Conservation (phyloP, 2,329 filamentous ascomycete species). For the Beauveria sp. region DNA sequence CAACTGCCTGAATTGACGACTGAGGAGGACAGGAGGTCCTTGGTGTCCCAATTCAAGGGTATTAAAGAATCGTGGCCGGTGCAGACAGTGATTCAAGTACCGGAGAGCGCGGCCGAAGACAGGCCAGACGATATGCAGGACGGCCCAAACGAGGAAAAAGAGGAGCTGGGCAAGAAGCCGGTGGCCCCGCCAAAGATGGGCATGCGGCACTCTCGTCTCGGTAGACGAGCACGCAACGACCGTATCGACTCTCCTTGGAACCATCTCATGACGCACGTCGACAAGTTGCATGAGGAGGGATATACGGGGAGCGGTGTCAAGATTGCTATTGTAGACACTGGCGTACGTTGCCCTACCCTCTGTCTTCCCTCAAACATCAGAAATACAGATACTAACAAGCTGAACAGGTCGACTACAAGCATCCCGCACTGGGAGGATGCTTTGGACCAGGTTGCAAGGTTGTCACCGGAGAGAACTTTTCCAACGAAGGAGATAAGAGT, state of each 20-base stretch:
- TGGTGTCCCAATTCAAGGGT: background rate
- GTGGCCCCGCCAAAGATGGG: background rate
- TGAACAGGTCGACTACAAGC: background rate
- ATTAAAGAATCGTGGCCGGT: background rate
- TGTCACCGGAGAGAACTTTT: background rate
- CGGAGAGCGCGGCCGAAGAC: background rate
- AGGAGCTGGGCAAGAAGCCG: background rate
- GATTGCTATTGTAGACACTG: background rate
- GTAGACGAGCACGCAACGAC: background rate
- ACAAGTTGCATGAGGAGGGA: background rate
- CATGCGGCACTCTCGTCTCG: background rate
- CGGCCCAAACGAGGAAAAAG: background rate
- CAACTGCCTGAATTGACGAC: background rate
- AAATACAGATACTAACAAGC: background rate
- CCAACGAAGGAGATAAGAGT: background rate
- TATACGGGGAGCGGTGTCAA: background rate
- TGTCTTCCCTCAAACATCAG: background rate
- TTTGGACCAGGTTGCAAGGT: background rate
- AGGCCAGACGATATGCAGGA: background rate
- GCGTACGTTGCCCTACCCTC: background rate
- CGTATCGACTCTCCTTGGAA: background rate
- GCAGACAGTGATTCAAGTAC: background rate
- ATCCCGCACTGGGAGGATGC: background rate
- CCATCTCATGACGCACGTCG: background rate
- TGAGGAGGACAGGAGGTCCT: background rate